phyloP scores from a whole-genome alignment of 2,329 filamentous ascomycete genomes.

The Colletotrichum ledebouriae region DNA sequence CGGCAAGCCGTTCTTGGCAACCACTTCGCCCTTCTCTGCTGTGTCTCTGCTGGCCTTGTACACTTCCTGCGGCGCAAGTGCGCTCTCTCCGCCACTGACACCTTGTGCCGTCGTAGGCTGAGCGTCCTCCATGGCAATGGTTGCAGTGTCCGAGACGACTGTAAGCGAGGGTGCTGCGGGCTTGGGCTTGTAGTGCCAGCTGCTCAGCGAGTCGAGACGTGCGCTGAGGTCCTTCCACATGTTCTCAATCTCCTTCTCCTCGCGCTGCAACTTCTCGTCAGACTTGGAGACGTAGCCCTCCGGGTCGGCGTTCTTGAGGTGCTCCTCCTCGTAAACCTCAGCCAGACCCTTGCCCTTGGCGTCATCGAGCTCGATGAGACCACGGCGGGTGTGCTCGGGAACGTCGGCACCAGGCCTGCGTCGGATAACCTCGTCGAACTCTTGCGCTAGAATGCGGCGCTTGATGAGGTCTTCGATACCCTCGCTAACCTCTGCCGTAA shows the following conservation, averaged over 20 bases:
- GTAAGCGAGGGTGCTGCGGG: constrained; percentile 84
- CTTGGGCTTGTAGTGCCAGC: constrained; percentile 96
- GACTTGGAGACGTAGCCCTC: constrained; percentile 83
- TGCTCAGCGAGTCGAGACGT: constrained; percentile 89
- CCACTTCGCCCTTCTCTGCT: constrained; percentile 76
- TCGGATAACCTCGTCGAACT: constrained; percentile 92
- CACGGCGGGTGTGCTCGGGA: constrained; percentile 73
- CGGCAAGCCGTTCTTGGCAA: constrained; percentile 82
- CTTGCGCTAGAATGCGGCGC: constrained; percentile 86
- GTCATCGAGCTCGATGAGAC: constrained; percentile 86
- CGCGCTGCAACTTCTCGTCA: constrained; percentile 84
- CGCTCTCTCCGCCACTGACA: constrained; percentile 75
- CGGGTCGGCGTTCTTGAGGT: constrained; percentile 82
- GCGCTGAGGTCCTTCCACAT: constrained; percentile 86
- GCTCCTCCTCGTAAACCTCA: constrained; percentile 94
- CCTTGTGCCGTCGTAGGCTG: constrained; percentile 86
- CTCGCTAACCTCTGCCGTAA: constrained; percentile 91
- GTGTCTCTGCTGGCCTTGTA: constrained; percentile 83
- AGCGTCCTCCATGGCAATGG: constrained; percentile 94
- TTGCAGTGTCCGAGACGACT: constrained; percentile 91
- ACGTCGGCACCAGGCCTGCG: constrained; percentile 81
- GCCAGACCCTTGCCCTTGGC: constrained; percentile 89
- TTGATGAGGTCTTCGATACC: constrained; percentile 96
- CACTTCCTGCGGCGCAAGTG: constrained; percentile 93
- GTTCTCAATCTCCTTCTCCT: constrained; percentile 84